Base-by-base conservation (phyloP, 176 grass and related monocot species). In the Carex parvula region DNA sequence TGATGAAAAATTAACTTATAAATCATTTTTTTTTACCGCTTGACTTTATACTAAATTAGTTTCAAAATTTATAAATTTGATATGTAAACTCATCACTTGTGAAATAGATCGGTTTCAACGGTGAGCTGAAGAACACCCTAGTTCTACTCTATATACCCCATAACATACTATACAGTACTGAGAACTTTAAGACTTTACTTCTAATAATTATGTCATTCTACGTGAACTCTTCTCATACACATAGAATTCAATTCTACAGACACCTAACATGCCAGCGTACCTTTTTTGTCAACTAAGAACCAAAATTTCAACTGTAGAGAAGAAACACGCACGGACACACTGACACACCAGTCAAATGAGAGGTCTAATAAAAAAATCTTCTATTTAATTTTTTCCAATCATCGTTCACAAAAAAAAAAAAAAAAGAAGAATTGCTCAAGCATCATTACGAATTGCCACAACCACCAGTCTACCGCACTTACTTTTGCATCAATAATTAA, bases 401-500 rank as follows among this genome's bases (percentile, higher is more conserved):
- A 67, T 67, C 35, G 13, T 37, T 68, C 1, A 35, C 1, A 64
- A 30, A 68, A 35, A 37, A 67, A 68, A 30, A 30, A 12, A 68
- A 33, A 35, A 67, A 39, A n/a, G n/a, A 64, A 30, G 4, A 1
- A 68, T 29, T 29, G 65, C 15, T 68, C 6, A 24, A 78, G 24
- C 73, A 57, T 32, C 15, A 24, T 78, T 78, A 78, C 32, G 24
- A 33, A 30, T 32, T 33, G 50, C 73, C 32, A 78, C 52, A 18
- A 78, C 79, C 78, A 81, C 3, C 44, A 50, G 60, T 66, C 12
- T 68, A 68, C 21, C 15, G 14, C 41, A 33, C 14, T 82, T 39
- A 33, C 72, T 82, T 64, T 82, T 68, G 9, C 8, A 66, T 83
- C 42, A 83, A 66, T 54, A 83, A 83, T 65, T 52, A 83, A 55